Base-by-base conservation (phyloP, 148 eudicot genomes). In the Salicornia ramosissima region DNA sequence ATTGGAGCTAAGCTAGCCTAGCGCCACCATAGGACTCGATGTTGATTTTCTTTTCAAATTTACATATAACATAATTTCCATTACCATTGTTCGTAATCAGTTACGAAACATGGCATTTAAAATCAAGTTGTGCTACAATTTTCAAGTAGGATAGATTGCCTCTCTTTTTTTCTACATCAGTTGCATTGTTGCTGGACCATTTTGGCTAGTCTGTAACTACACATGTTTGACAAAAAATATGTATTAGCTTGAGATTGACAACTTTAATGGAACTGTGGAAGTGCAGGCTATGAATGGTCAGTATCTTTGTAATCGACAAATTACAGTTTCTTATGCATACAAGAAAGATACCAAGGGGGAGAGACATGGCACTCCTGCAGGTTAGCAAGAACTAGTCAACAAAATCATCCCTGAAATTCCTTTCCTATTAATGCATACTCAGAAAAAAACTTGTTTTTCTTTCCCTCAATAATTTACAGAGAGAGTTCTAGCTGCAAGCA, bases 231-330 rank as follows among this genome's bases (percentile, higher is more conserved):
- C 14, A 8, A 11, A 56, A 5, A 56, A 14, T 33, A n/a, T 61
- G 43, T 0, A n/a, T 61, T 19, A 39, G 45, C 18, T 65, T 28
- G 29, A 30, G 49, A 15, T 71, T 65, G 29, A 77, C n/a, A 33
- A 63, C 57, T 61, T 53, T 18, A 24, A 19, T 33, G 6, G 70
- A 47, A 62, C 49, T 80, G 84, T 33, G 6, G 70, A 47, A 62
- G 49, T 80, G 84, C 92, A 90, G 99, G 86, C 99, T 36, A 94
- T 94, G 99, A 90, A 86, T 81, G 99, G 99, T 10, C 98, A 94
- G 67, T 87, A 94, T 82, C 92, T 94, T 31, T 94, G 98, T 84
- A 90, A 94, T 79, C 90, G 97, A 62, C 98, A 88, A 83, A 94
- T 94, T 45, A 87, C 97, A 50, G 97, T 94, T 33, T 88, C 98